These are phyloP conservation scores for Skeletonema tropicum DNA, from an alignment of 108 stramenopile species.

Conservation along the genomic window DNA sequence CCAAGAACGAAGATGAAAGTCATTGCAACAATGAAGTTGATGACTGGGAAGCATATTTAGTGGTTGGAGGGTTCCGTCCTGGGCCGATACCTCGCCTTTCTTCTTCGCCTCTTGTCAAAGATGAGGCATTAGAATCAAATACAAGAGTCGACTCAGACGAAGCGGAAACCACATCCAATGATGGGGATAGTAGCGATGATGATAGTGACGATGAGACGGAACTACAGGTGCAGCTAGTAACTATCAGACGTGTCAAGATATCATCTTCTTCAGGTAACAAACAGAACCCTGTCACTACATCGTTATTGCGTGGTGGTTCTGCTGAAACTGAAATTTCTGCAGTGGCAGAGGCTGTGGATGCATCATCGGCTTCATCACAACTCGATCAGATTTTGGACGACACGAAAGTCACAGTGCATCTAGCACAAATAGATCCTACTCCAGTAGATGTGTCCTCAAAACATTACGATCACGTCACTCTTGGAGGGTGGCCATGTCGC, in stretches of 20 bases:
- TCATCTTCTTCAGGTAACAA: not conserved
- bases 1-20: not conserved
- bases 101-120: no score
- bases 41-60: slow-evolving; percentile 37
- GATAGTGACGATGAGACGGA: slow-evolving; percentile 25
- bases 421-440: slow-evolving; percentile 50
- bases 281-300: not conserved
- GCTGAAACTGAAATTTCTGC: not conserved
- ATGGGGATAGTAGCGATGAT: slow-evolving; percentile 22
- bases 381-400: not conserved
- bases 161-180: no score
- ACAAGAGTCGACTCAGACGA: no score
- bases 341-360: slow-evolving; percentile 13
- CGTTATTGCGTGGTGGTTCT: not conserved
- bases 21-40: not conserved
- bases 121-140: no score
- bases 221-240: slow-evolving; percentile 29
- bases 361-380: not conserved
- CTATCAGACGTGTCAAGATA: slow-evolving; percentile 1
- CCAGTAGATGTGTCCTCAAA: slow-evolving; percentile 66
- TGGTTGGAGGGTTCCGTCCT: slow-evolving; percentile 44
- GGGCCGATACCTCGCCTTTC: not conserved
- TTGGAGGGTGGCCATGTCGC: slow-evolving; percentile 67
- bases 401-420: slow-evolving; percentile 32
- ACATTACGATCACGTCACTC: slow-evolving; percentile 53